Conservation (phyloP, 768 basidiomycete species). For the Calocybe cyanea region DNA sequence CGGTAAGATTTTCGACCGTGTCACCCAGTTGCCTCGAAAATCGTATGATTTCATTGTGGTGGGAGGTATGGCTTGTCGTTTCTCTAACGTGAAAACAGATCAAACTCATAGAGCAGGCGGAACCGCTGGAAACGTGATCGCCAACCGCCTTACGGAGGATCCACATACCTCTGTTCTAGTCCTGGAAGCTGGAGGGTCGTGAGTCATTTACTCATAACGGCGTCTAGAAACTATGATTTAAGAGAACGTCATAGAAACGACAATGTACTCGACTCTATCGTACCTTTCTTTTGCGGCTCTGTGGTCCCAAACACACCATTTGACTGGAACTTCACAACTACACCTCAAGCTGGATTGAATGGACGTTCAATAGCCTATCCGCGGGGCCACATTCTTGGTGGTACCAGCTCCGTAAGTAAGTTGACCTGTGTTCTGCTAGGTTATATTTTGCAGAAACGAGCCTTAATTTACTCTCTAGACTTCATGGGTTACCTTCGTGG, state of each 20-base stretch:
- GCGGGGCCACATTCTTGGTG: constrained; percentile 23
- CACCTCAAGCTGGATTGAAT: constrained; percentile 19
- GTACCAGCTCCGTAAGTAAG: constrained; percentile 22
- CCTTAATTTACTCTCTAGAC: constrained; percentile 6
- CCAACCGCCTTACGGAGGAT: constrained; percentile 14
- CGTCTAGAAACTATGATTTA: background rate
- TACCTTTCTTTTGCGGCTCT: constrained; percentile 18
- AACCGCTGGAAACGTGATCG: constrained; percentile 14
- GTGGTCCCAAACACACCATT: constrained; percentile 14
- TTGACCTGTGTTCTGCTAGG: too few species aligned
- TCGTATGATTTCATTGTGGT: background rate
- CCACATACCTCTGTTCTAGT: constrained; percentile 8
- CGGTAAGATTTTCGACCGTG: background rate
- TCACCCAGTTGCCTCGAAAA: background rate
- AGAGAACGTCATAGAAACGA: constrained; percentile 14
- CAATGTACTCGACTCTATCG: constrained; percentile 17
- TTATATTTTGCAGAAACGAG: background rate
- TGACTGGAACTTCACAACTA: constrained; percentile 30
- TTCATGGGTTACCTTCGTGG: constrained; percentile 26
- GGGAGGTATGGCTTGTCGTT: background rate
- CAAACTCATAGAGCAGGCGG: constrained; percentile 7
- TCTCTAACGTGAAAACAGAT: background rate
- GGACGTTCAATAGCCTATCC: constrained; percentile 18
- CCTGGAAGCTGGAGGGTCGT: constrained; percentile 13
- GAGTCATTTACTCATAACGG: background rate